phyloP scores from a whole-genome alignment of 768 basidiomycete genomes.

The Phanerochaete carnosa region DNA sequence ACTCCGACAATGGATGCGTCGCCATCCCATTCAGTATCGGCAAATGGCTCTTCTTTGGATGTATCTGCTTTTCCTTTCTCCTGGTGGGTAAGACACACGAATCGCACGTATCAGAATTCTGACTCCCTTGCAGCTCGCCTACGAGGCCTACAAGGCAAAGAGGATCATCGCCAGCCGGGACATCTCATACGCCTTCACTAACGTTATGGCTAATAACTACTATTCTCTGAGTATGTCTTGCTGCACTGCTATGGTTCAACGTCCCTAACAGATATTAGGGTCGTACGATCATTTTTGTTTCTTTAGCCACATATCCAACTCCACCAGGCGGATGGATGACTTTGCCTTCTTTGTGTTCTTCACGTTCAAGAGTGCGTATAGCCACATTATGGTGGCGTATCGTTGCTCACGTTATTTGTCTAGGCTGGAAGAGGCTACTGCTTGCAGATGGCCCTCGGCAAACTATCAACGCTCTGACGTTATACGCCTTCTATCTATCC shows the following conservation, averaged over 20 bases:
- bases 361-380: conserved; percentile 87
- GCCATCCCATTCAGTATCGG: conserved; percentile 85
- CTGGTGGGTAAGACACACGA: conserved; percentile 51
- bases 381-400: no score
- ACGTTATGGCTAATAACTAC: conserved; percentile 95
- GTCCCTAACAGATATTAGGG: conserved; percentile 39
- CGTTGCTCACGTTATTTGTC: background rate
- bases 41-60: conserved; percentile 96
- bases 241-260: background rate
- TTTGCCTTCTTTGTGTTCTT: conserved; percentile 99
- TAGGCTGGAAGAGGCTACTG: conserved; percentile 84
- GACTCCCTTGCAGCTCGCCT: conserved; percentile 61
- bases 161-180: conserved; percentile 94
- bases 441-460: conserved; percentile 97
- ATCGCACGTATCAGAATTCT: background rate
- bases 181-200: conserved; percentile 97
- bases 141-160: conserved; percentile 89
- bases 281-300: conserved; percentile 98
- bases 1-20: conserved; percentile 61
- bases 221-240: conserved; percentile 81
- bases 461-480: conserved; percentile 94
- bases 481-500: conserved; percentile 84
- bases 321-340: conserved; percentile 94
- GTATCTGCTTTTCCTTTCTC: conserved; percentile 98
- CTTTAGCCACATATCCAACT: conserved; percentile 94